These are phyloP conservation scores for Populus euphratica DNA, from an alignment of 345 rosid genomes.

Conservation along the genomic window DNA sequence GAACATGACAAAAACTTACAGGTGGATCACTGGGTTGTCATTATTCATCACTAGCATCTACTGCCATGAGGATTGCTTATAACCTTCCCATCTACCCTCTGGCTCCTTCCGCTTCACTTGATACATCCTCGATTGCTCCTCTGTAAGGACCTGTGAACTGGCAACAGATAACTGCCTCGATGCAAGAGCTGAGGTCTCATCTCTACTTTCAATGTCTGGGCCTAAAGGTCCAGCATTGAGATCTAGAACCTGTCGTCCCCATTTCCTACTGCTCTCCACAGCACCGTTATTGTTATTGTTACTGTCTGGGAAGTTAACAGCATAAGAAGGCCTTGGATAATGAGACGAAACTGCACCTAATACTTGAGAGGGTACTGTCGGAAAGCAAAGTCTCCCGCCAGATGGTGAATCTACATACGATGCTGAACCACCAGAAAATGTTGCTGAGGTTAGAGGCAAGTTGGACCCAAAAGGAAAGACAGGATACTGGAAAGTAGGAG, in stretches of 20 bases:
- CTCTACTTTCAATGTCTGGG: conserved; percentile 61
- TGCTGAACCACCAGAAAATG: conserved; percentile 63
- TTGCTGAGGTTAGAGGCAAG: conserved; percentile 55
- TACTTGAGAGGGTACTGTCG: conserved; percentile 61
- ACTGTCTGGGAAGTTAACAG: conserved; percentile 58
- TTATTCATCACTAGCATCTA: conserved; percentile 30
- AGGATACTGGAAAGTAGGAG: conserved; percentile 76
- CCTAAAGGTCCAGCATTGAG: conserved; percentile 81
- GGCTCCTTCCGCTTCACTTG: conserved; percentile 86
- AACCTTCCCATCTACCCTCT: conserved; percentile 88
- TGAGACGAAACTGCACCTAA: conserved; percentile 52
- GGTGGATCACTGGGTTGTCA: conserved; percentile 5
- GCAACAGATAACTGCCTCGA: conserved; percentile 51
- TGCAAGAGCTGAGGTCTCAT: conserved; percentile 42
- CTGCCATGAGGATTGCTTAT: conserved; percentile 79
- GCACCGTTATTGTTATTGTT: conserved; percentile 37
- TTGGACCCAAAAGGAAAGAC: conserved; percentile 51
- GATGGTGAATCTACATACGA: conserved; percentile 66
- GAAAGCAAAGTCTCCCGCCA: conserved; percentile 59
- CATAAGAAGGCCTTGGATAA: conserved; percentile 52
- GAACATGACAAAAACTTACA: conserved; percentile 34
- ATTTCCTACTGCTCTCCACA: conserved; percentile 52
- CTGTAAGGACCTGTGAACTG: conserved; percentile 48
- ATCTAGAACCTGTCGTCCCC: conserved; percentile 71
- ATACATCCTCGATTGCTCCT: conserved; percentile 73